These are phyloP conservation scores for Sporisorium graminicola DNA, from an alignment of 1,284 basidiomycete genomes.

Conservation along the genomic window DNA sequence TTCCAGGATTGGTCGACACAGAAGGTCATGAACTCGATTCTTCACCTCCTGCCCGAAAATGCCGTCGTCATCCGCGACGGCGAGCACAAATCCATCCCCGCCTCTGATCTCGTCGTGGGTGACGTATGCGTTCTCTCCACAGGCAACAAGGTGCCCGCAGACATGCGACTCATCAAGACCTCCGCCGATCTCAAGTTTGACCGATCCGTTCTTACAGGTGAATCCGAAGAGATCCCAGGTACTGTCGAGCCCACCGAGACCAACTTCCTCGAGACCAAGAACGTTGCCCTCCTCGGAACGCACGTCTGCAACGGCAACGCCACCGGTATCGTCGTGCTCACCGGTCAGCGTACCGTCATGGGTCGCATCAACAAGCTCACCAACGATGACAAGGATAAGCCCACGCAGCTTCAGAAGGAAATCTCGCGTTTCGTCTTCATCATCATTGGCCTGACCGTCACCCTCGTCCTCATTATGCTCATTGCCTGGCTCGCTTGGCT, in stretches of 20 bases:
- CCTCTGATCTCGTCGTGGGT: conserved; percentile 78
- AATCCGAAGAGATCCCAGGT: conserved; percentile 74
- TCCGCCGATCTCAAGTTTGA: conserved; percentile 75
- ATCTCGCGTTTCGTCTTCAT: conserved; percentile 72
- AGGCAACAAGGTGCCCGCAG: conserved; percentile 72
- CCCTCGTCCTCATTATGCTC: conserved; percentile 73
- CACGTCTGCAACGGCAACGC: conserved; percentile 76
- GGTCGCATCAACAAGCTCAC: conserved; percentile 70
- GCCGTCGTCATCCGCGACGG: conserved; percentile 77
- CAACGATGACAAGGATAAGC: conserved; percentile 71
- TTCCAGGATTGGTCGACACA: conserved; percentile 69
- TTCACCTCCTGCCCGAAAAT: conserved; percentile 73
- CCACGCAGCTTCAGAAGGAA: conserved; percentile 73
- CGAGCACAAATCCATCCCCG: conserved; percentile 75
- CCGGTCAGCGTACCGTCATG: conserved; percentile 74
- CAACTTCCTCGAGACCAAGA: conserved; percentile 73
- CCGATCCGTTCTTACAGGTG: conserved; percentile 77
- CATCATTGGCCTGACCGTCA: conserved; percentile 73
- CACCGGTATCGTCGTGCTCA: conserved; percentile 75
- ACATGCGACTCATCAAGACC: conserved; percentile 72
- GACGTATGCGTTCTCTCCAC: conserved; percentile 75
- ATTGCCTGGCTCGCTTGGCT: conserved; percentile 74
- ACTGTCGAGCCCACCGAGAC: conserved; percentile 74
- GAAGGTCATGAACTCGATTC: conserved; percentile 72
- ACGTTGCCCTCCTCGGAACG: conserved; percentile 78